Evolutionary conservation across 2,329 filamentous ascomycete genomes (phyloP), one percentile per base, ranked within the genome.

Genomic region (Macrophomina phaseolina): DNA sequence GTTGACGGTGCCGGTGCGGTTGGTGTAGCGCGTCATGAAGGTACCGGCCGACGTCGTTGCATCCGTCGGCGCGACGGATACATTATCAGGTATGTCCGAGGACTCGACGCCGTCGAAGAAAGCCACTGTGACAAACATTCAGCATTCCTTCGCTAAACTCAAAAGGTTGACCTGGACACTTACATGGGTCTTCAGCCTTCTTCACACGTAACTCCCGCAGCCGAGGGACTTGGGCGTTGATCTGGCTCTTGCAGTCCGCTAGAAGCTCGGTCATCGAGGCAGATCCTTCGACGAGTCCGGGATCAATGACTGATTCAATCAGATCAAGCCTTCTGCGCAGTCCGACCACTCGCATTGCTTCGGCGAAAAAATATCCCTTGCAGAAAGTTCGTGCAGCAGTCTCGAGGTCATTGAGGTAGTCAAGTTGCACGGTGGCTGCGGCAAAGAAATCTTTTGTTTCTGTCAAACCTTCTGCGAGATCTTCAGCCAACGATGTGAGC

Each of bases 11-110:
- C 89, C 89, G 7, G 83, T 84, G 68, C 90, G 90, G 67, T 91
- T 90, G 0, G 93, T 97, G 80, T 97, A 98, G 23, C 93, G 84
- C 5, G 94, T 98, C 83, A 98, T 97, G 76, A 99, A 86, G 34
- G 91, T 94, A n/a, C 80, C 80, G 2, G 91, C 91, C 51, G 89
- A 87, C 0, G 94, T 97, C 68, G 89, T 91, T 23, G 93, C 83
- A 63, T 94, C 88, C 3, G 93, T 97, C 0, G 94, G 91, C 0
- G 95, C 95, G 2, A 99, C 84, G 1, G 93, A 97, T 60, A 99
- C 86, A 78, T 99, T 94, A 76, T 99, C 95, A 0, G 94, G 95
- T 1, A 97, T 85, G 71, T 97, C 92, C 64, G 78, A 67, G 67
- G 72, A 5, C 83, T 83, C 4, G 82, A 36, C 91, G 64, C 92